Conservation (phyloP, 352 stramenopile genomes). For the Phytopythium cucurbitacearum region DNA sequence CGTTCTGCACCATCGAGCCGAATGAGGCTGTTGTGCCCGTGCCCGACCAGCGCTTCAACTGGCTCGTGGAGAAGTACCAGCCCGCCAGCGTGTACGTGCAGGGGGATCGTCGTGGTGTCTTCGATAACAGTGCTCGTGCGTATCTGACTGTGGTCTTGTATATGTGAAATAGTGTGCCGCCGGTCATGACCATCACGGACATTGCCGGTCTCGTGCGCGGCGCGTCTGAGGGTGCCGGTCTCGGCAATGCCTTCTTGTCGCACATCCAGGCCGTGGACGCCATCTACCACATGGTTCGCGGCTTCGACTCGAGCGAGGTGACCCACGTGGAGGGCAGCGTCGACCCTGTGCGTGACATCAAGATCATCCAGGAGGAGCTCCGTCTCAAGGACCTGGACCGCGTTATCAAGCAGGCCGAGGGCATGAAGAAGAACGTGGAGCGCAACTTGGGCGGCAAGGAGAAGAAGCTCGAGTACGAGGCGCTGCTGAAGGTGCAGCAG, state of each 20-base stretch:
- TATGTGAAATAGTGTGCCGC: slow-evolving; percentile 70
- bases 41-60: slow-evolving; percentile 98
- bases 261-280: slow-evolving; percentile 99
- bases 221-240: slow-evolving; percentile 95
- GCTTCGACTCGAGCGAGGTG: slow-evolving; percentile 97
- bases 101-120: not conserved
- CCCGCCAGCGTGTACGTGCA: slow-evolving; percentile 83
- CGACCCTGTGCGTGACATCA: slow-evolving; percentile 97
- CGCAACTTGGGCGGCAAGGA: slow-evolving; percentile 90
- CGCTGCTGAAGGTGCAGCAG: slow-evolving; percentile 76
- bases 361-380: slow-evolving; percentile 99
- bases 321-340: slow-evolving; percentile 99
- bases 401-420: slow-evolving; percentile 72
- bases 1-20: slow-evolving; percentile 99
- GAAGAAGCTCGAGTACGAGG: slow-evolving; percentile 94
- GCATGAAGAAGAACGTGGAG: slow-evolving; percentile 88
- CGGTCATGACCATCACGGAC: slow-evolving; percentile 98
- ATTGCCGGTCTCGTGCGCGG: slow-evolving; percentile 99
- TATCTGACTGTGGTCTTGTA: not conserved
- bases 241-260: slow-evolving; percentile 99
- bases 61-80: slow-evolving; percentile 95
- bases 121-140: not conserved
- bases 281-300: slow-evolving; percentile 97
- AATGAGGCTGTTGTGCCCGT: slow-evolving; percentile 97
- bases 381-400: slow-evolving; percentile 96